These are phyloP conservation scores for Choiromyces venosus DNA, from an alignment of 495 filamentous ascomycete genomes.

Conservation along the genomic window DNA sequence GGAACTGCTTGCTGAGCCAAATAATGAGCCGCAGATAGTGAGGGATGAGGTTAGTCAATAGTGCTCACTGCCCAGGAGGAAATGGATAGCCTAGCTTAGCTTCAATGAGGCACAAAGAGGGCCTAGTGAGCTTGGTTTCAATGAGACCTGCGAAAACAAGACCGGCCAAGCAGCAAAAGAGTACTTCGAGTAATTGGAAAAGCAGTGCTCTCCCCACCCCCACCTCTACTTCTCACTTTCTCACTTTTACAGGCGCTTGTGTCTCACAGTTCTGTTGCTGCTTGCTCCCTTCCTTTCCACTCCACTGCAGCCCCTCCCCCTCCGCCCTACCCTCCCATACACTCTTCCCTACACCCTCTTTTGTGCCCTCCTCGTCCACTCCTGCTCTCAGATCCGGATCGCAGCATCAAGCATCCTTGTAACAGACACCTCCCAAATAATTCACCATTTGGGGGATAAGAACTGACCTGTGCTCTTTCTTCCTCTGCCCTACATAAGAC, in stretches of 20 bases:
- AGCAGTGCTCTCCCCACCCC: neutral
- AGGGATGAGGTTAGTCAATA: neutral
- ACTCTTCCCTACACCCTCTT: slow-evolving; percentile 1
- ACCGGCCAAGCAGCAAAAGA: neutral
- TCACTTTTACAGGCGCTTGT: neutral
- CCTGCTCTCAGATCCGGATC: neutral
- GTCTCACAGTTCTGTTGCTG: neutral
- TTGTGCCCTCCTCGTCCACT: neutral
- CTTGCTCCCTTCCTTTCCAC: neutral
- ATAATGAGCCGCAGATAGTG: neutral
- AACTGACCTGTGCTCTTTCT: neutral
- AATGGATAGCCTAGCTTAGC: neutral
- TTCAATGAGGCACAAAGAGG: neutral
- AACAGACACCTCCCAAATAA: neutral
- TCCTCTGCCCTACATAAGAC: neutral
- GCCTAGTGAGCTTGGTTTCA: neutral
- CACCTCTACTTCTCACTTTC: neutral
- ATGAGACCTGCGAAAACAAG: neutral
- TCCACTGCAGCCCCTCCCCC: slow-evolving; percentile 1
- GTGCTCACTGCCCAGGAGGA: neutral
- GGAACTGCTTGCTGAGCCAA: neutral
- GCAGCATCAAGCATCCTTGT: neutral
- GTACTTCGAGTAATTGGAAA: neutral
- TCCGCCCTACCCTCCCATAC: neutral
- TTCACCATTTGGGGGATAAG: neutral